Evolutionary conservation across 2,329 filamentous ascomycete species (phyloP), one percentile per base, ranked within the genome.

Genomic region (Claviceps africana): DNA sequence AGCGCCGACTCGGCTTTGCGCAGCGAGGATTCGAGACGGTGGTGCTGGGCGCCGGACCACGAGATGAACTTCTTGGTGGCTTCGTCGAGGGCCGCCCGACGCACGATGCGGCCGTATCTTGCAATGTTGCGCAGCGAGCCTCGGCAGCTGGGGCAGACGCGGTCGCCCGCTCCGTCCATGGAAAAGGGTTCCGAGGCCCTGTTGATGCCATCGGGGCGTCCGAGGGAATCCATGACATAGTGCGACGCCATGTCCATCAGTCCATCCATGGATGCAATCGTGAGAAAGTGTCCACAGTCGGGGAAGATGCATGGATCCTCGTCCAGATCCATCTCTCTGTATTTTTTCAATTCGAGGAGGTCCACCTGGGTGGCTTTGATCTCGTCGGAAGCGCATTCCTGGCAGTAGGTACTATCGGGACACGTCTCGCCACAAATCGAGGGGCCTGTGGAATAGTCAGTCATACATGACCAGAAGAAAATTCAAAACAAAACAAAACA

Each of bases 371-470:
- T 66, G 1, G 67, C 63, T 47, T 74, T 75, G 40, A 77, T 64
- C 0, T 71, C 65, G 9, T 65, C 63, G 0, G 58, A 58, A 1
- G 66, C 72, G 57, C 82, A 86, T 0, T 60, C 55, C 53, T 85
- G 81, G 58, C 83, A 87, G 58, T 71, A 80, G 0, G 55, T 58
- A 2, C 52, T 35, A 1, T 61, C 47, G 0, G 81, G 82, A 54
- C 83, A 88, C 0, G 53, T 53, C 59, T 86, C 83, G 1, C 83
- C 82, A 56, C 83, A 87, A 2, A 85, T 55, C 0, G 77, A 79
- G 1, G 82, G 82, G 40, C 69, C 59, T 58, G 3, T 25, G 11
- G 6, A 1, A 25, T 28, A 30, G 15, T 11, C 3, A 9, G 15
- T 17, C 15, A 25, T 25, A 25, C n/a, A n/a, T n/a, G n/a, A n/a